These are phyloP conservation scores for Alternaria postmessia DNA, from an alignment of 2,329 filamentous ascomycete species.

Conservation along the genomic window DNA sequence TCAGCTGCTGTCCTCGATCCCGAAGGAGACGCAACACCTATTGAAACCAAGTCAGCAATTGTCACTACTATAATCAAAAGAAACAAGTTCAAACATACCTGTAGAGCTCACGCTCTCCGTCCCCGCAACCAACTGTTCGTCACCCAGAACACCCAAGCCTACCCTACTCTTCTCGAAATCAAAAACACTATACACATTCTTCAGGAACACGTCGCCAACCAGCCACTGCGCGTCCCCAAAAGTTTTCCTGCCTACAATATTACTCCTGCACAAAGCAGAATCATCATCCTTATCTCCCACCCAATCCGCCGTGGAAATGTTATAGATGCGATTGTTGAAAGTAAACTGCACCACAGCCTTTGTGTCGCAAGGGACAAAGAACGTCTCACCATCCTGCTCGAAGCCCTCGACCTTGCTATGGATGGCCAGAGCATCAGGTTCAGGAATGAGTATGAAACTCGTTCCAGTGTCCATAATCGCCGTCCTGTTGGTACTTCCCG, in stretches of 20 bases:
- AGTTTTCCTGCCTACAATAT: constrained; percentile 75
- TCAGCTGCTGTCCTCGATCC: background rate
- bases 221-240: constrained; percentile 73
- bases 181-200: constrained; percentile 89
- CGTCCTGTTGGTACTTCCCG: constrained; percentile 50
- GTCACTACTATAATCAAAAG: background rate
- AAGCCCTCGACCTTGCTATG: constrained; percentile 73
- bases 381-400: constrained; percentile 66
- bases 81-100: constrained; percentile 12
- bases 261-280: constrained; percentile 64
- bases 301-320: constrained; percentile 76
- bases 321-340: constrained; percentile 73
- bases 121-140: background rate
- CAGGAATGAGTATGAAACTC: constrained; percentile 77
- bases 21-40: constrained; percentile 5
- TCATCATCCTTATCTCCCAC: constrained; percentile 58
- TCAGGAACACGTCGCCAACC: constrained; percentile 85
- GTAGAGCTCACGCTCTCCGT: constrained; percentile 5
- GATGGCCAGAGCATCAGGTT: constrained; percentile 69
- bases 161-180: constrained; percentile 74
- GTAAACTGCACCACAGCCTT: constrained; percentile 67
- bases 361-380: constrained; percentile 76
- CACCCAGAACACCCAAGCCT: constrained; percentile 56
- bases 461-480: constrained; percentile 88
- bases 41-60: background rate